Evolutionary conservation across 176 grass and related monocot genomes (phyloP), one percentile per base, ranked within the genome.

Genomic region (Triticum dicoccoides): DNA sequence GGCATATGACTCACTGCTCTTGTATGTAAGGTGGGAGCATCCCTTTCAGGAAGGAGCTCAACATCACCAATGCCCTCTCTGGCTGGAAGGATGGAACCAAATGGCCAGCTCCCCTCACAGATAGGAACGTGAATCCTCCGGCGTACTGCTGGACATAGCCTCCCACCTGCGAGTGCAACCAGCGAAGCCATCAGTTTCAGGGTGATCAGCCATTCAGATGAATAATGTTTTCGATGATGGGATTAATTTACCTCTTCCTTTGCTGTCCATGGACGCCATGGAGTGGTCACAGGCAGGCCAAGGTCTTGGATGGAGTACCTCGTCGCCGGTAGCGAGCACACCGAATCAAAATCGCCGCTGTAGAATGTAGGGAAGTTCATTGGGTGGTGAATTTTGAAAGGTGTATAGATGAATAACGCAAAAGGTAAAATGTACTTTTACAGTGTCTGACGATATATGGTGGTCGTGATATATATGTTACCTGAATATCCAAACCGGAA

Each of bases 401-500:
- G 47, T 2, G 10, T 44, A 1, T 41, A 49, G 47, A 49, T 52
- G 49, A 52, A 52, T 7, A 18, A 18, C 0, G 15, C 0, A 17
- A 52, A 52, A 17, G 0, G 0, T 52, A 52, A 2, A 52, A 51
- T 51, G 47, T 47, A 47, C 0, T 13, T 4, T 47, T 47, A 3
- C 9, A 12, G 3, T 69, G 3, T 78, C 1, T 74, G 3, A 5
- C 34, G 5, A 35, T 5, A 11, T 14, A 13, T 9, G 14, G 17
- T 0, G 17, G 4, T 27, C 25, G 8, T 52, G 5, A 49, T 65
- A 25, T 25, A 37, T 37, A 9, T 42, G 32, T 17, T 86, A 92
- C 83, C 90, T 89, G 79, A 86, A 92, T 34, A 92, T 65, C 91
- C 84, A 92, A 14, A 92, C 61, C 0, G 77, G 82, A 30, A 92